Evolutionary conservation across 2,329 filamentous ascomycete species (phyloP).

Genomic region (Trichoderma sp.): DNA sequence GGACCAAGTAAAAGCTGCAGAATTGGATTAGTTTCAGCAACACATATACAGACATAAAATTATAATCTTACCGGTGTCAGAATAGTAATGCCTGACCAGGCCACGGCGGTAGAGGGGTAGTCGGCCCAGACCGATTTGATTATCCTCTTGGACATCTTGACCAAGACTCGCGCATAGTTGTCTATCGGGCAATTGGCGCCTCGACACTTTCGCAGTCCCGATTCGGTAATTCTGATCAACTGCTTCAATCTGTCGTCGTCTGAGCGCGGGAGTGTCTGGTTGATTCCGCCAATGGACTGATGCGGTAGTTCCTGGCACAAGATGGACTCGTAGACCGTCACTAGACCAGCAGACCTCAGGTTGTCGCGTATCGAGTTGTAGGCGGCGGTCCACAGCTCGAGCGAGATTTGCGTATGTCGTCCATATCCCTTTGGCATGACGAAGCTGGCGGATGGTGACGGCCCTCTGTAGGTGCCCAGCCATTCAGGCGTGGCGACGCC

Average conservation of each 20-base stretch:
- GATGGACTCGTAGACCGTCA: slow-evolving; percentile 44
- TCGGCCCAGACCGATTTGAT: slow-evolving; percentile 36
- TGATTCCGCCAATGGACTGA: slow-evolving; percentile 36
- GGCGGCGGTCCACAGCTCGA: slow-evolving; percentile 43
- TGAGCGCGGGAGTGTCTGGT: slow-evolving; percentile 34
- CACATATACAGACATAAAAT: neutral
- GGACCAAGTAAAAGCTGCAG: slow-evolving; percentile 43
- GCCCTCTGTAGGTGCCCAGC: neutral
- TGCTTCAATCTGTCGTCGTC: slow-evolving; percentile 38
- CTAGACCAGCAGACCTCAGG: slow-evolving; percentile 38
- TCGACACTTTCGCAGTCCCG: slow-evolving; percentile 39
- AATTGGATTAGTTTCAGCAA: neutral
- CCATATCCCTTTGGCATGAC: neutral
- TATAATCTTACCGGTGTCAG: slow-evolving; percentile 42
- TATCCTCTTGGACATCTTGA: slow-evolving; percentile 37
- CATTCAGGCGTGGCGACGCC: slow-evolving; percentile 22
- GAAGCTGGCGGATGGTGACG: neutral
- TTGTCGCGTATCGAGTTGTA: slow-evolving; percentile 42
- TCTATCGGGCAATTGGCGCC: slow-evolving; percentile 33
- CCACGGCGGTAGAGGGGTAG: slow-evolving; percentile 39
- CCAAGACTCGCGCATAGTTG: slow-evolving; percentile 36
- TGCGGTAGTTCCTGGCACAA: slow-evolving; percentile 43
- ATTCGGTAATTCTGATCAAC: slow-evolving; percentile 38
- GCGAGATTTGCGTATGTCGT: slow-evolving; percentile 28
- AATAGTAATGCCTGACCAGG: slow-evolving; percentile 45